These are phyloP conservation scores for Microsporum audouinii DNA, from an alignment of 2,329 filamentous ascomycete genomes.

Conservation along the genomic window DNA sequence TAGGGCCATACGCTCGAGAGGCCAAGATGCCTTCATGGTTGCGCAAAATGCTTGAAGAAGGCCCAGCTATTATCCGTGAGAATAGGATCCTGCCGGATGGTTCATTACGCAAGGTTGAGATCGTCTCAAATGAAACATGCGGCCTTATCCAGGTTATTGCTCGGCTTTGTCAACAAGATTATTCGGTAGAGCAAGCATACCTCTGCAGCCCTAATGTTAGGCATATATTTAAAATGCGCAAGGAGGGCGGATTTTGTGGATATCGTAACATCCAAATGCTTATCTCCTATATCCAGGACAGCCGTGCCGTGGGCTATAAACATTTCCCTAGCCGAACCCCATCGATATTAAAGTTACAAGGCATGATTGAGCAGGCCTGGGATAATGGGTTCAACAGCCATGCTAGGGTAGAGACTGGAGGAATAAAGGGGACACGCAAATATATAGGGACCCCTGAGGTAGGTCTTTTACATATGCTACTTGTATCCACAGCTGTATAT, in stretches of 20 bases:
- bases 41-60: conserved; percentile 48
- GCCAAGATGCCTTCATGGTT: conserved; percentile 63
- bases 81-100: conserved; percentile 41
- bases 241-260: conserved; percentile 84
- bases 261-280: conserved; percentile 94
- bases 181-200: conserved; percentile 57
- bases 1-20: conserved; percentile 63
- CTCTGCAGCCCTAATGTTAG: conserved; percentile 64
- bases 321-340: conserved; percentile 54
- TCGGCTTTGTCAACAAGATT: conserved; percentile 54
- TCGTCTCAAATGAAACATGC: conserved; percentile 37
- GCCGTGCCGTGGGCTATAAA: conserved; percentile 45
- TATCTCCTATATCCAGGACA: conserved; percentile 60
- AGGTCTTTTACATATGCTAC: conserved; percentile 15
- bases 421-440: conserved; percentile 77
- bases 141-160: conserved; percentile 52
- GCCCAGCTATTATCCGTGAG: conserved; percentile 45
- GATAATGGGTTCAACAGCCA: conserved; percentile 67
- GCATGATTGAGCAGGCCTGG: conserved; percentile 80
- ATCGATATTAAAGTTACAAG: conserved; percentile 69
- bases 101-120: conserved; percentile 31
- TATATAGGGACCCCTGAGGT: conserved; percentile 92
- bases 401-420: conserved; percentile 70
- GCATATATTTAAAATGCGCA: conserved; percentile 71
- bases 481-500: not conserved